Base-by-base conservation (phyloP, 2,329 filamentous ascomycete genomes). In the Onygenales sp. region DNA sequence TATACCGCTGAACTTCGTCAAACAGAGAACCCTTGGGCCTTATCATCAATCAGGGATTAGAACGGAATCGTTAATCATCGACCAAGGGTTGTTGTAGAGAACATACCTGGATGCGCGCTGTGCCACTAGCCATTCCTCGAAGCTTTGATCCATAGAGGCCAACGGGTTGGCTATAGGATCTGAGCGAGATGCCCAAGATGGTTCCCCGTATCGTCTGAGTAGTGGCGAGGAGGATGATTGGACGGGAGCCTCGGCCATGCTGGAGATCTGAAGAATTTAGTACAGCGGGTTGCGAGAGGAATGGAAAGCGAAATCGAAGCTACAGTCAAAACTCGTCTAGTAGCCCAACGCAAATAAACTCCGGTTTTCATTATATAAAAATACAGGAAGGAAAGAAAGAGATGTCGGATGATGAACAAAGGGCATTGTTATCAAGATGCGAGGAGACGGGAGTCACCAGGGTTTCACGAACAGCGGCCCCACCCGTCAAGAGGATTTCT, bases 61-160 rank as follows among this genome's bases (percentile, higher is more conserved):
- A 33, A 39, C 36, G 17, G 17, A 17, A 17, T 17, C 17, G 17
- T 17, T 17, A 17, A 17, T 17, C 17, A 17, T 17, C 17, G 17
- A 17, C 17, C 17, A 17, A 17, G 17, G 17, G 17, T 17, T 17
- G 17, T 17, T 2, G 17, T 2, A 17, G 17, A 17, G 17, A 17
- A 17, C 17, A 17, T 17, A 17, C 17, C 17, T 17, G 17, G 17
- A 17, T 17, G 17, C 17, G 17, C 17, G 17, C 17, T 17, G 17
- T 17, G 17, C 17, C 17, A 50, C 27, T 7, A 54, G 43, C 51
- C 48, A 56, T 56, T 54, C 55, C 41, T 57, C 55, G 41, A 53
- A 55, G 43, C 48, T 57, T 38, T 43, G 27, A 32, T 54, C 44
- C 7, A 17, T 21, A 43, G 14, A 7, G 32, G 11, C 6, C 42